Conservation (phyloP, 306 rosid genomes). For the Sicyos edulis region DNA sequence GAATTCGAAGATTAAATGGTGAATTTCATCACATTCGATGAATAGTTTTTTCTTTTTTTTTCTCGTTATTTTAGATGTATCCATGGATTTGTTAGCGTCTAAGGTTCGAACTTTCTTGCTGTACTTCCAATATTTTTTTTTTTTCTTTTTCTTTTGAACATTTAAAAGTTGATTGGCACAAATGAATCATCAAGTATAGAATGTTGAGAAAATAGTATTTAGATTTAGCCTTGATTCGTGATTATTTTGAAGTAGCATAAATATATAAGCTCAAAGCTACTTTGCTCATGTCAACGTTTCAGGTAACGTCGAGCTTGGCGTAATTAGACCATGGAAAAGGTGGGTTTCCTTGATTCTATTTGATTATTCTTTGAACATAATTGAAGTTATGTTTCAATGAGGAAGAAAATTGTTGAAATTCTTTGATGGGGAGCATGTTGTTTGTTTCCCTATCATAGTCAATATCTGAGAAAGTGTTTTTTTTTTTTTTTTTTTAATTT, state of each 20-base stretch:
- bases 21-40: constrained; percentile 15
- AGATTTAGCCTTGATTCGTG: not conserved
- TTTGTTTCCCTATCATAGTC: not conserved
- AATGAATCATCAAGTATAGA: constrained; percentile 12
- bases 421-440: not conserved
- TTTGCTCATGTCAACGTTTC: constrained; percentile 16
- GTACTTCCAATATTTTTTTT: not conserved
- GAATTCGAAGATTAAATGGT: constrained; percentile 71
- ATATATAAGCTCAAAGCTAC: constrained; percentile 13
- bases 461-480: not conserved
- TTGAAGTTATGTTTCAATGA: not conserved
- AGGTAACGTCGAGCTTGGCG: not conserved
- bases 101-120: constrained; percentile 9
- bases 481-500: too few relatives aligned
- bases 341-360: not conserved
- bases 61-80: not conserved
- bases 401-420: not conserved
- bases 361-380: constrained; percentile 11
- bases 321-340: not conserved
- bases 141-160: not conserved
- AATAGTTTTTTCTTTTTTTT: not conserved
- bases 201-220: constrained; percentile 1
- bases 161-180: constrained; percentile 9
- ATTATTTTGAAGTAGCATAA: not conserved
- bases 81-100: constrained; percentile 6